Conservation (phyloP, 1,139 yeast species). For the Komagataea norvegica region DNA sequence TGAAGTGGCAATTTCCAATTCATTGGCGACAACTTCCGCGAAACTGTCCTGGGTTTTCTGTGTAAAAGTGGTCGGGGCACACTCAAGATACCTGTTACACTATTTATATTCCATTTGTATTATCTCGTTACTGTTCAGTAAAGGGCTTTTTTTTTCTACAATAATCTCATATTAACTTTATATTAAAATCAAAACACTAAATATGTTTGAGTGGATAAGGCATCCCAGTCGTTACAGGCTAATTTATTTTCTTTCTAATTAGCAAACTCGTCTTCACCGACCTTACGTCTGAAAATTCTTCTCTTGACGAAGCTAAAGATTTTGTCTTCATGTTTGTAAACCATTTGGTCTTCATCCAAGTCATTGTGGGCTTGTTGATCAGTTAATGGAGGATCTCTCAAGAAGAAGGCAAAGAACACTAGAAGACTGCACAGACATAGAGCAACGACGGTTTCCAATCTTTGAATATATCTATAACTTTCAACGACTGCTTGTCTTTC, state of each 20-base stretch:
- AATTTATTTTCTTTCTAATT: not conserved
- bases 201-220: no score
- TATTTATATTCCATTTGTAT: no score
- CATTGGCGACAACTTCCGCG: no score
- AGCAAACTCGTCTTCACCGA: not conserved
- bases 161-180: no score
- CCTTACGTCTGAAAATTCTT: slow-evolving; percentile 6
- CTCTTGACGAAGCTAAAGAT: slow-evolving; percentile 24
- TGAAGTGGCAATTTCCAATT: slow-evolving; percentile 5
- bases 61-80: not conserved
- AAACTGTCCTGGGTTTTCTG: no score
- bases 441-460: slow-evolving; percentile 53
- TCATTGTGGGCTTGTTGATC: slow-evolving; percentile 28
- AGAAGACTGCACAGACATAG: slow-evolving; percentile 52
- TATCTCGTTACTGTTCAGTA: no score
- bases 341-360: slow-evolving; percentile 36
- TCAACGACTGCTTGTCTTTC: slow-evolving; percentile 51
- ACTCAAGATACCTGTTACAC: no score
- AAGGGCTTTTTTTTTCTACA: no score
- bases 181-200: no score
- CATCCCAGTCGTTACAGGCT: no score
- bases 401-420: slow-evolving; percentile 42
- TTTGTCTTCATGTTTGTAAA: slow-evolving; percentile 37
- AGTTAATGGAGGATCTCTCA: slow-evolving; percentile 48
- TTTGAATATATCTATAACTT: slow-evolving; percentile 59